Conservation (phyloP, 108 stramenopile genomes). For the Fistulifera solaris region DNA sequence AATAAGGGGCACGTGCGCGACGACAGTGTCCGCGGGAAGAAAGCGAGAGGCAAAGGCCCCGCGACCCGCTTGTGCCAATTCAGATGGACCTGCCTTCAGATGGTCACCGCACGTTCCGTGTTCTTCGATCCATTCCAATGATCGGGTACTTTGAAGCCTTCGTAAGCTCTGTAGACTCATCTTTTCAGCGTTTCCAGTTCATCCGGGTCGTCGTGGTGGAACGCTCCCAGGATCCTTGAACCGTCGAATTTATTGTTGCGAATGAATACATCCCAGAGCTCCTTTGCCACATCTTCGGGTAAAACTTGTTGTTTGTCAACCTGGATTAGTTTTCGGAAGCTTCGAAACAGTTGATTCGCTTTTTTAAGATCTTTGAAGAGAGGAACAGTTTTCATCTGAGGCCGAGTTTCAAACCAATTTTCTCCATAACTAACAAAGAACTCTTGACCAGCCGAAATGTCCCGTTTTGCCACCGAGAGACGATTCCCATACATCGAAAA, state of each 20-base stretch:
- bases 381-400: conserved; percentile 25
- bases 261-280: conserved; percentile 23
- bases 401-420: conserved; percentile 11
- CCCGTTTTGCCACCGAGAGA: conserved; percentile 6
- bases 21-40: conserved; percentile 21
- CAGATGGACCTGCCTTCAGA: conserved; percentile 24
- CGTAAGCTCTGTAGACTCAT: conserved; percentile 12
- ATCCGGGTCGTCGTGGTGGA: conserved; percentile 4
- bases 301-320: neutral
- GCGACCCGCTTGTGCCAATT: conserved; percentile 26
- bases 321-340: neutral
- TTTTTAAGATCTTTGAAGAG: conserved; percentile 14
- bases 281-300: neutral
- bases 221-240: conserved; percentile 24
- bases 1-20: conserved; percentile 41
- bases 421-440: conserved; percentile 30
- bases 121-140: conserved; percentile 23
- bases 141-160: conserved; percentile 17
- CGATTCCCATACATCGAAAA: conserved; percentile 28
- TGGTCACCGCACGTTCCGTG: conserved; percentile 38
- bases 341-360: conserved; percentile 13
- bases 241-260: conserved; percentile 9
- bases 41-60: conserved; percentile 45
- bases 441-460: conserved; percentile 34
- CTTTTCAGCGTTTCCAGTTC: conserved; percentile 9